Percentiles rank a stretch among this genome's conserved stretches.
These are phyloP conservation scores for Cornus kousa DNA, from an alignment of 148 eudicot species.

Conservation along the genomic window DNA sequence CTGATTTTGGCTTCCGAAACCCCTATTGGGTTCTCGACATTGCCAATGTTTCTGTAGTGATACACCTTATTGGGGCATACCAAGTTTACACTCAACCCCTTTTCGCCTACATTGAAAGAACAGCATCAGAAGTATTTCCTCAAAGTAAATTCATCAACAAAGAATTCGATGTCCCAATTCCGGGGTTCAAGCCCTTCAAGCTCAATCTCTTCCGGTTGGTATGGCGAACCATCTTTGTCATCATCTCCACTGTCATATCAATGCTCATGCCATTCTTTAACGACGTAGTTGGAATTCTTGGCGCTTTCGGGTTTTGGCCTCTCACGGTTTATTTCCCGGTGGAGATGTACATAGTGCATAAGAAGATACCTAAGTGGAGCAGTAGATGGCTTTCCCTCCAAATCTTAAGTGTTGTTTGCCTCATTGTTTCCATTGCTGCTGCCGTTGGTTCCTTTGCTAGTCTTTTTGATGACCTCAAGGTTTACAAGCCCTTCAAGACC, in stretches of 20 bases:
- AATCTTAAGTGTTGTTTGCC: slow-evolving; percentile 27
- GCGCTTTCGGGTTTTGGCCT: slow-evolving; percentile 42
- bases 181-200: slow-evolving; percentile 11
- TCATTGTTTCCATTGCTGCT: slow-evolving; percentile 32
- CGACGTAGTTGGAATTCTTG: slow-evolving; percentile 43
- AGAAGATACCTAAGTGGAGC: slow-evolving; percentile 32
- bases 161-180: slow-evolving; percentile 25
- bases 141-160: slow-evolving; percentile 17
- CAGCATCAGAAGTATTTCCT: slow-evolving; percentile 18
- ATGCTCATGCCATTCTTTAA: slow-evolving; percentile 49
- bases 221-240: slow-evolving; percentile 35
- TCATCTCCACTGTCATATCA: slow-evolving; percentile 25
- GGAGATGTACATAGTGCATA: slow-evolving; percentile 42
- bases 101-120: slow-evolving; percentile 26
- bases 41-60: slow-evolving; percentile 33
- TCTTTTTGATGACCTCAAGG: slow-evolving; percentile 23
- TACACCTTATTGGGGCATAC: slow-evolving; percentile 42
- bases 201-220: slow-evolving; percentile 35
- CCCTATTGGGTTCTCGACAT: slow-evolving; percentile 45
- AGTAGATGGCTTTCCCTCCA: slow-evolving; percentile 38
- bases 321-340: slow-evolving; percentile 43
- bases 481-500: slow-evolving; percentile 35
- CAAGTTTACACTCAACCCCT: slow-evolving; percentile 43
- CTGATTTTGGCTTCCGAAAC: slow-evolving; percentile 42
- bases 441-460: slow-evolving; percentile 38